Evolutionary conservation across 2,329 filamentous ascomycete genomes (phyloP).

Genomic region (Ascochyta lentis): DNA sequence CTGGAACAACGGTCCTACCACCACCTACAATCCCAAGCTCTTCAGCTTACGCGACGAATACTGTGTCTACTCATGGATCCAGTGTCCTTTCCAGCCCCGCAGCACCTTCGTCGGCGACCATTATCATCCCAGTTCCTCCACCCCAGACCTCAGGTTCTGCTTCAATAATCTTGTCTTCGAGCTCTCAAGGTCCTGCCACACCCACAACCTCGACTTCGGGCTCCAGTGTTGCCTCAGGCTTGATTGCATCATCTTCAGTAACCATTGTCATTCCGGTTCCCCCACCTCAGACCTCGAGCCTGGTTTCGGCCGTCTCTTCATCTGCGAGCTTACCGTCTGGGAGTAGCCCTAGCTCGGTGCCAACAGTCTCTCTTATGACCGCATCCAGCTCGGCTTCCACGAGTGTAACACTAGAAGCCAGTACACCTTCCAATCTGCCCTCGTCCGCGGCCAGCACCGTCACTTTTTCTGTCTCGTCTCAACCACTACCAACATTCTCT

Average conservation of each 20-base stretch:
- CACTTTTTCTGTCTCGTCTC: neutral
- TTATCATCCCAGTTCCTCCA: neutral
- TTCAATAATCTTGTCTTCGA: too few species aligned
- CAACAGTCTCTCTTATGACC: neutral
- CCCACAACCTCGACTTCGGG: too few species aligned
- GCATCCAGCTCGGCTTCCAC: neutral
- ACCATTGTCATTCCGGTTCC: neutral
- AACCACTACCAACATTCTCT: conserved; percentile 5
- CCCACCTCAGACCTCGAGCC: neutral
- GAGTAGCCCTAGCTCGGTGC: neutral
- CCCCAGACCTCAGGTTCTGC: neutral
- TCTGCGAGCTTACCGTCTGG: neutral
- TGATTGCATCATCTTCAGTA: neutral
- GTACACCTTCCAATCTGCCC: neutral
- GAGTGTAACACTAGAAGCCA: neutral
- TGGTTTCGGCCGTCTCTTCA: neutral
- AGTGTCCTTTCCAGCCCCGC: neutral
- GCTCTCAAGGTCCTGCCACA: too few species aligned
- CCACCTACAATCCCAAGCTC: neutral
- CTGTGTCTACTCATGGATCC: neutral
- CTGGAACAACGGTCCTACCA: neutral
- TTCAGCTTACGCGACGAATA: neutral
- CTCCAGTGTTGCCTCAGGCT: neutral
- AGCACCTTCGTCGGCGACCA: neutral
- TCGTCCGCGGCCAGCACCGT: neutral